Conservation (phyloP, 75 land plant species). For the Sequoiadendron giganteum region DNA sequence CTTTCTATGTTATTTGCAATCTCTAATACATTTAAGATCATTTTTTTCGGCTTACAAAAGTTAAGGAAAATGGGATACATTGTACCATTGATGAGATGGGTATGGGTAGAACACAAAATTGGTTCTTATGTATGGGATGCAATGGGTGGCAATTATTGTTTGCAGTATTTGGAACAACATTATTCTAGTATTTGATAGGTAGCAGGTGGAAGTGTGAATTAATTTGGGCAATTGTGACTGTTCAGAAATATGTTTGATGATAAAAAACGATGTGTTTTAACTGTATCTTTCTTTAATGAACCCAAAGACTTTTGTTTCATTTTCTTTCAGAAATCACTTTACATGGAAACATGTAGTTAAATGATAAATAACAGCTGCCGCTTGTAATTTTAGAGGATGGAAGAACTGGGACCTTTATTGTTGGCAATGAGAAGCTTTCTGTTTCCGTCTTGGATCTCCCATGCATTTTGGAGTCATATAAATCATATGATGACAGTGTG, state of each 20-base stretch:
- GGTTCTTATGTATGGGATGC: neutral
- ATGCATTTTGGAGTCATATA: slow-evolving; percentile 79
- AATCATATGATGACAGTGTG: slow-evolving; percentile 93
- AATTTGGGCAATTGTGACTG: neutral
- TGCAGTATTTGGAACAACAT: neutral
- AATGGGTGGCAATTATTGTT: neutral
- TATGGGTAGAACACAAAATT: neutral
- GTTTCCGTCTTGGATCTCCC: slow-evolving; percentile 90
- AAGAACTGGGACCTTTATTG: slow-evolving; percentile 70
- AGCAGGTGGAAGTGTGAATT: neutral
- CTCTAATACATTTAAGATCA: neutral
- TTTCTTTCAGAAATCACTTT: neutral
- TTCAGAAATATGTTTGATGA: neutral
- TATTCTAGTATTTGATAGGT: neutral
- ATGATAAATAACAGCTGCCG: neutral
- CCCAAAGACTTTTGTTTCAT: neutral
- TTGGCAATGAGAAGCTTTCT: slow-evolving; percentile 74
- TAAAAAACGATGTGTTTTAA: neutral
- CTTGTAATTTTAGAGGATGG: slow-evolving; percentile 67
- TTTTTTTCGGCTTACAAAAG: neutral
- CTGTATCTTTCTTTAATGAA: neutral
- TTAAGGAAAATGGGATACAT: neutral
- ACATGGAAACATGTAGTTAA: neutral
- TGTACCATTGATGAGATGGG: neutral
- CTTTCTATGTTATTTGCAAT: neutral